Conservation (phyloP, 75 land plant species). For the Chamaecyparis obtusa region DNA sequence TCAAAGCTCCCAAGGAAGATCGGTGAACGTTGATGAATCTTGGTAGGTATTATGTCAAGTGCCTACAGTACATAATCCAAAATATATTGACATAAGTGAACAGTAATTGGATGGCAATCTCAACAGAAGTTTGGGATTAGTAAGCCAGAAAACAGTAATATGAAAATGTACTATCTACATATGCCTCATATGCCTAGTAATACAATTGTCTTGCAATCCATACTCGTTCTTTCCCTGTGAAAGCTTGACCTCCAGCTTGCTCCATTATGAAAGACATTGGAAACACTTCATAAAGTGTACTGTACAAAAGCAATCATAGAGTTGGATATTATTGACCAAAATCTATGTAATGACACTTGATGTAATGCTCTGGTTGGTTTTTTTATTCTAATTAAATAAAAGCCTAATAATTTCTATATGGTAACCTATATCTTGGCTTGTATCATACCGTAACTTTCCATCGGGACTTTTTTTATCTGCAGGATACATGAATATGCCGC, state of each 20-base stretch:
- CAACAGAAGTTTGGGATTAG: background rate
- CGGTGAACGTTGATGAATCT: slow-evolving; percentile 90
- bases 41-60: slow-evolving; percentile 78
- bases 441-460: slow-evolving; percentile 65
- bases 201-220: slow-evolving; percentile 8
- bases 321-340: background rate
- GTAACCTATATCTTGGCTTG: slow-evolving; percentile 31
- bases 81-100: background rate
- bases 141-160: background rate
- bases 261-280: slow-evolving; percentile 99
- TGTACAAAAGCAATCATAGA: slow-evolving; percentile 45
- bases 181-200: background rate
- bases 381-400: background rate
- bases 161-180: background rate
- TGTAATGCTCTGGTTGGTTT: background rate
- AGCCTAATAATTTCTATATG: slow-evolving; percentile 19
- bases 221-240: slow-evolving; percentile 89
- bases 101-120: background rate
- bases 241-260: slow-evolving; percentile 97
- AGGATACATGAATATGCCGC: slow-evolving; percentile 36
- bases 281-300: slow-evolving; percentile 96
- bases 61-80: slow-evolving; percentile 44
- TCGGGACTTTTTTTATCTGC: slow-evolving; percentile 34
- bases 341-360: background rate
- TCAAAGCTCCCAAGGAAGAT: slow-evolving; percentile 95